Base-by-base conservation (phyloP, 345 rosid genomes). In the Salix dunnii region DNA sequence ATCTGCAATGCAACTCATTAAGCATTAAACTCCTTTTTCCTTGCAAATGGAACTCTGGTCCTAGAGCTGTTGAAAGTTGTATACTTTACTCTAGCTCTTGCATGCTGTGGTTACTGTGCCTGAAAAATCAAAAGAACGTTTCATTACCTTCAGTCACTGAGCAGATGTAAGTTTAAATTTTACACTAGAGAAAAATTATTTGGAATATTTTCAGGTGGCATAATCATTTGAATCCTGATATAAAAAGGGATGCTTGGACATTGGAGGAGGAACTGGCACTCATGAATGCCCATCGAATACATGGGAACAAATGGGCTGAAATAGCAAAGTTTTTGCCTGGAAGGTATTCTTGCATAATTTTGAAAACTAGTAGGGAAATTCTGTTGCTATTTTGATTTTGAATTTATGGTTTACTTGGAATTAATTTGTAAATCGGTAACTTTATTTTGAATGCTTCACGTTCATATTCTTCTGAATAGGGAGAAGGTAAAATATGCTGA, bases 271-370 rank as follows among this genome's bases (percentile, higher is more conserved):
- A 96, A 80, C 55, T 83, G 79, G 85, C 88, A 74, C 96, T 96
- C 67, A 83, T 96, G 94, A 80, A 89, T 72, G 95, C 97, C 61
- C 99, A 96, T 87, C 80, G 74, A 43, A 55, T 74, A 23, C 81
- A 92, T 71, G 98, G 99, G 71, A 96, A 96, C 87, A 93, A 83
- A 82, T 96, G 99, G 99, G 99, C 99, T 80, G 97, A 94, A 85
- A 96, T 96, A 58, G 98, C 99, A 33, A 96, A 89, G 84, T 91
- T 90, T 80, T 85, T 96, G 77, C 94, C 93, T n/a, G 99, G 99
- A 87, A 96, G 99, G 99, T 96, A 87, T 46, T 67, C 55, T 51
- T 72, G 6, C 78, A 33, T 55, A 21, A 43, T 35, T 13, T 65
- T 30, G 60, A 72, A 31, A 40, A 25, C 65, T 35, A 51, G 70